Evolutionary conservation across 2,329 filamentous ascomycete genomes (phyloP).

Genomic region (Chaetomiaceae sp.): DNA sequence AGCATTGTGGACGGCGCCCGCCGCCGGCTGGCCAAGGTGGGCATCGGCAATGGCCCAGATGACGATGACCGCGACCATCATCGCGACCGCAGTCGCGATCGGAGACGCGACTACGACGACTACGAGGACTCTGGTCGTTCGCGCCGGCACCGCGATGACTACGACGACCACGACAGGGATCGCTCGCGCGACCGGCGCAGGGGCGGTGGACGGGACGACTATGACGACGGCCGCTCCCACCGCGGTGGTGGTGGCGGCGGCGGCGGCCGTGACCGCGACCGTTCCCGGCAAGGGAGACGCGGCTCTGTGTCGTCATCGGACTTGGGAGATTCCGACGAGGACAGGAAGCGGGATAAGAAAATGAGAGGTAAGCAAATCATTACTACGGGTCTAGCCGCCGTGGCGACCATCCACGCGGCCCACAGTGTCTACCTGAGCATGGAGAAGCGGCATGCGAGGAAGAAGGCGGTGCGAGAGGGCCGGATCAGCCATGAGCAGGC

Average conservation of each 20-base stretch:
- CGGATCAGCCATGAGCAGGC: constrained; percentile 45
- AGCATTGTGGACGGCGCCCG: constrained; percentile 59
- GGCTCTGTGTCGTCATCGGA: constrained; percentile 44
- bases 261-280: no score
- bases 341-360: constrained; percentile 48
- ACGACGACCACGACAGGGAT: constrained; percentile 40
- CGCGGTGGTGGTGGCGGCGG: constrained; percentile 29
- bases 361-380: constrained; percentile 58
- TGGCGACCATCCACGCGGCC: constrained; percentile 55
- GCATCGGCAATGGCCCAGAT: constrained; percentile 47
- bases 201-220: constrained; percentile 31
- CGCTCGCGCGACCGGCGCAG: constrained; percentile 28
- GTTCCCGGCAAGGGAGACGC: constrained; percentile 35
- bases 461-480: constrained; percentile 49
- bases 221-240: constrained; percentile 42
- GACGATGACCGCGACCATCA: constrained; percentile 27
- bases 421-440: constrained; percentile 54
- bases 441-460: constrained; percentile 48
- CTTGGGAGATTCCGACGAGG: constrained; percentile 52
- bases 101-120: constrained; percentile 26
- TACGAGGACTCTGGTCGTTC: constrained; percentile 29
- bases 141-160: constrained; percentile 27
- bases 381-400: constrained; percentile 50
- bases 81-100: constrained; percentile 31
- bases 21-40: constrained; percentile 55